Conservation (phyloP, 345 rosid genomes). For the Hibiscus syriacus region DNA sequence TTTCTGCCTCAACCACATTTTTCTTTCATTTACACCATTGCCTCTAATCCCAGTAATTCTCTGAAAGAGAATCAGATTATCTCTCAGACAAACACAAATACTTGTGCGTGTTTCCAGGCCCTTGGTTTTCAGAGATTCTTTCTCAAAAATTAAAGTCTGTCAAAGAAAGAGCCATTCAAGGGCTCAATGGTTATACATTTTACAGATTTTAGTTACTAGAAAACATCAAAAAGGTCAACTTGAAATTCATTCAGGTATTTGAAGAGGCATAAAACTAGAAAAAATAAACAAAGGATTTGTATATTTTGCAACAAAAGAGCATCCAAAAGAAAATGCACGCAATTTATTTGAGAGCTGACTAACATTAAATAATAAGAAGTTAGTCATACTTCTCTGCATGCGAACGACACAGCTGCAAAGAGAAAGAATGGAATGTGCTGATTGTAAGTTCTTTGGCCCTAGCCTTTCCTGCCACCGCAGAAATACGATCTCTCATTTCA, state of each 20-base stretch:
- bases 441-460: slow-evolving; percentile 70
- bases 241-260: neutral
- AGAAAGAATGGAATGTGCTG: slow-evolving; percentile 94
- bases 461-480: slow-evolving; percentile 71
- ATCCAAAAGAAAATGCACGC: slow-evolving; percentile 7
- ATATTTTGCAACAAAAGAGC: neutral
- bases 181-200: neutral
- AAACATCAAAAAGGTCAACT: neutral
- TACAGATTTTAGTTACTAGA: neutral
- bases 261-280: neutral
- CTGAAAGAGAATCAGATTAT: neutral
- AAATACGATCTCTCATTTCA: slow-evolving; percentile 91
- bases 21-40: neutral
- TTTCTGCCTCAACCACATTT: neutral
- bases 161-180: neutral
- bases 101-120: neutral
- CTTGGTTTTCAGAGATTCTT: neutral
- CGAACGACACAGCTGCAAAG: slow-evolving; percentile 82
- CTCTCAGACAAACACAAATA: neutral
- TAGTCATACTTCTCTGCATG: slow-evolving; percentile 81
- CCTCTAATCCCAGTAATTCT: neutral
- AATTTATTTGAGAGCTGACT: neutral
- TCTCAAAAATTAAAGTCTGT: neutral
- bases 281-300: neutral
- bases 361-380: neutral